Evolutionary conservation across 1,284 basidiomycete species (phyloP), one percentile per base, ranked within the genome.

Genomic region (Sporisorium graminicola): DNA sequence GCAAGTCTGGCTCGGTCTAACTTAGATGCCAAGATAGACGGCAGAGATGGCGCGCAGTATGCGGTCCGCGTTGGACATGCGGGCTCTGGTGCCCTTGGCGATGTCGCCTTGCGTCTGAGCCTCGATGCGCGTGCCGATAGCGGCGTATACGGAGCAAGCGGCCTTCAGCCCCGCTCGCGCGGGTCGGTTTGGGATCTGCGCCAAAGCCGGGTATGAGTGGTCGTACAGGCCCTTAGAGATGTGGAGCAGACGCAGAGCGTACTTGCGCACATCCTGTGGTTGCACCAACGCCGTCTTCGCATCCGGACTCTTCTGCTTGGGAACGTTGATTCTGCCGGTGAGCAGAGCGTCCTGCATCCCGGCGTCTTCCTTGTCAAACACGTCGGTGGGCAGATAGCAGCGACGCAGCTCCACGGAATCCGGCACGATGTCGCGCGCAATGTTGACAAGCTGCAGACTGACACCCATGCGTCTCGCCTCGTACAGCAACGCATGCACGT

Each of bases 381-480:
- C 52, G 3, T 58, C 66, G 0, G 66, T 18, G 2, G 79, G 79
- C 0, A 82, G 67, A 49, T 82, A 82, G 73, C 79, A 81, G 13
- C 81, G 58, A 27, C 65, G 55, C 49, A 82, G 50, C 20, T 73
- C 69, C 33, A 70, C 46, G 29, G 79, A 58, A 35, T 82, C 81
- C 8, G 75, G 68, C 7, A 82, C 67, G 8, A 82, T 70, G 40
- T 82, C 81, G 35, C 81, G 67, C 3, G 81, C 79, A 43, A 82
- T 80, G 53, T 82, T 82, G 76, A 82, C 74, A 14, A 82, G 67
- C 62, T 82, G 81, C 22, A 82, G 64, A 50, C 77, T 70, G 27
- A 82, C 81, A n/a, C 81, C 81, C 80, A 82, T 82, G 5, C 76
- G 58, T 22, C 81, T 43, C 7, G 81, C 81, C 22, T 82, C 62